Base-by-base conservation (phyloP, 257 asterid genomes). In the Rhazya stricta region DNA sequence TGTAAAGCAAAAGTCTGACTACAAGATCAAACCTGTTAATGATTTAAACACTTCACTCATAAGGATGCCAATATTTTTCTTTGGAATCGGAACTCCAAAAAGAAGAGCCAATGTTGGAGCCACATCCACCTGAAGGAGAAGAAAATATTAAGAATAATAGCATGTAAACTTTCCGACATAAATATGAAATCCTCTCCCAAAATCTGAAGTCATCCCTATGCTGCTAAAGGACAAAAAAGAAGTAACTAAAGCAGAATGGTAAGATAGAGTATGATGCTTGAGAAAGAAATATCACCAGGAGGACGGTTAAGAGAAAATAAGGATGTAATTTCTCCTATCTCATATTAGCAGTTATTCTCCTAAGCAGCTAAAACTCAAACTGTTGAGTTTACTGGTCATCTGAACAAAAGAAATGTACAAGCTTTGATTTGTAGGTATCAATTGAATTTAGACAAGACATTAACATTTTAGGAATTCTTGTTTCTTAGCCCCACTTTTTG, bases 31-130 rank as follows among this genome's bases (percentile, higher is more conserved):
- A 93, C 96, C 98, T 90, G 86, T 74, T 41, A 89, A 83, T 76
- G 90, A 85, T 76, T 83, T 50, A 81, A 89, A 91, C 63, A 84
- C 87, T 77, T 86, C 94, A 68, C 81, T 50, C 87, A 94, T 84
- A 81, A 89, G 83, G 73, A 87, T 77, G 84, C 98, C 98, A 54
- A 90, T 89, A 84, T 83, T 94, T 86, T 94, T 91, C 81, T 82
- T 89, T 4, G 97, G 97, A 80, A 94, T 94, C 13, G 98, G 96
- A 80, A 94, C 91, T 54, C 96, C 97, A 77, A 90, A 94, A 68
- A 91, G 96, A 83, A 94, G 94, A 63, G 98, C 91, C 81, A 94
- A 76, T 32, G 98, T 91, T 77, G 92, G 75, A 76, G 94, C 94
- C 54, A 94, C 77, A 78, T 94, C 97, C 78, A 91, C 97, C 97